Base-by-base conservation (phyloP, 768 basidiomycete genomes). In the Rhizopogon roseolus region DNA sequence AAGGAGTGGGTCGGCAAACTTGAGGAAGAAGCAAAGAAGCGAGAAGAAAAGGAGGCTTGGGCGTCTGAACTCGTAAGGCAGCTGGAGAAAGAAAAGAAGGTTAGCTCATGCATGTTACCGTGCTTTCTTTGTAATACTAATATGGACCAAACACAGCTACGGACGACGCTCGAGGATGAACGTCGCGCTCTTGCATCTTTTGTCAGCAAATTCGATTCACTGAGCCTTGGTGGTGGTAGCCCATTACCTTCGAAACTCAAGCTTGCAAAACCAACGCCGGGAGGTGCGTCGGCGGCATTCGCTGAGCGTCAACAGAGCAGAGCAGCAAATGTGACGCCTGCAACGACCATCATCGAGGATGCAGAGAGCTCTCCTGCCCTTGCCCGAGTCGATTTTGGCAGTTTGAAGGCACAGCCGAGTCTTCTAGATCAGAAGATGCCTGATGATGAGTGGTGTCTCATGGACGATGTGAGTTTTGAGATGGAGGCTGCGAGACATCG, bases 41-140 rank as follows among this genome's bases (percentile, higher is more conserved):
- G 80, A n/a, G 85, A 84, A 62, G 88, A 89, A 67, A 82, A 81
- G 63, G 84, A 87, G 57, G 76, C 68, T 19, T 91, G 88, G 85
- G 88, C 84, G 1, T 76, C 76, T 13, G 90, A 92, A 66, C 69
- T 92, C 11, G 85, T 87, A 39, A 82, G 76, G 57, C 82, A 87
- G 60, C 71, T 93, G 36, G 90, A 92, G 60, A 88, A 83, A 66
- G 90, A 93, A 74, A 86, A 84, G 68, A 84, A 81, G 76, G 79
- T 82, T 46, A 14, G 77, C 60, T 57, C 17, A 42, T 36, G 53
- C 40, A 19, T 19, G 6, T 29, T 25, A 4, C 6, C 3, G 13
- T 37, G 5, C 34, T 6, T 25, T 25, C 46, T 25, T 25, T 14
- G 37, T 48, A 14, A 19, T 36, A 9, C 46, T 48, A 6, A 39